Base-by-base conservation (phyloP, 176 grass and related monocot genomes). In the Echinochloa phyllopogon region DNA sequence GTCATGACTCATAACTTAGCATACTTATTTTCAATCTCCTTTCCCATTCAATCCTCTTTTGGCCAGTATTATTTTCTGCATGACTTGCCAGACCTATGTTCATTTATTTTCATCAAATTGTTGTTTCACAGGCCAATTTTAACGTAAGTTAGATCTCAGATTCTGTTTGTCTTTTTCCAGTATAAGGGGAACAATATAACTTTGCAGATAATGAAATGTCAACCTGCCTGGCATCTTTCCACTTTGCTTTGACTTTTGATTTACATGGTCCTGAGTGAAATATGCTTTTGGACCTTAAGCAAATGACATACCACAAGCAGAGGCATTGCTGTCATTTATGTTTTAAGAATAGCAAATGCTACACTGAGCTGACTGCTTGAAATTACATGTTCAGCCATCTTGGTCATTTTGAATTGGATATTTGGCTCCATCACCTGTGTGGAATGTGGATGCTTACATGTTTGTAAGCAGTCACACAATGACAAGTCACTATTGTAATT, bases 211-310 rank as follows among this genome's bases (percentile, higher is more conserved):
- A 57, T 58, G 44, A n/a, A 65, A 65, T 64, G 23, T 47, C 12
- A 37, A 67, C 41, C 50, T 69, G 18, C 62, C 23, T 57, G 5
- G 0, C 50, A 69, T 85, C 11, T 75, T 74, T 43, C 17, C 58
- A 73, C 67, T 80, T 74, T 16, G n/a, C 4, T 24, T 81, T 75
- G 17, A 62, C 21, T 39, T 72, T 81, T 75, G 50, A 75, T 56
- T 44, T 75, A 16, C 63, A 25, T 4, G 27, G 17, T 74, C 25
- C 48, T 12, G 21, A 60, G 42, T 56, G 25, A n/a, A 15, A 38
- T 59, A 17, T 78, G 24, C 60, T 67, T 67, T 85, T 76, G 72
- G 10, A 57, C 60, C 48, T 55, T 66, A 56, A 56, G 38, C 47
- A 44, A 67, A 76, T 76, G 48, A 57, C 5, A 69, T 27, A 45